These are phyloP conservation scores for Wallacemonas rigidus DNA, from an alignment of 208 protist species.

Conservation along the genomic window DNA sequence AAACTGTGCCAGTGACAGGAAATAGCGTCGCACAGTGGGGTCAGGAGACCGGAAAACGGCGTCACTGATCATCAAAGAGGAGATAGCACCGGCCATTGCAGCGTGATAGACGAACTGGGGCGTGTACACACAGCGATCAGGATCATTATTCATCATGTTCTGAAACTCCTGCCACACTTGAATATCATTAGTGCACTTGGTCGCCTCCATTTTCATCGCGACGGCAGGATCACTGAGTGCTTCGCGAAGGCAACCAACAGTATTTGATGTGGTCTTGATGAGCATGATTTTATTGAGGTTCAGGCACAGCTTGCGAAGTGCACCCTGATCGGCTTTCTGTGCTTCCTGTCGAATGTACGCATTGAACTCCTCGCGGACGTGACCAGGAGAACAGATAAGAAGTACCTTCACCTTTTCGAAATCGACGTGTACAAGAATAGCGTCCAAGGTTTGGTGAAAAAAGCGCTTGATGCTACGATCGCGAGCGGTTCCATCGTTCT, in stretches of 20 bases:
- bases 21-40: slow-evolving; percentile 86
- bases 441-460: slow-evolving; percentile 91
- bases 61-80: slow-evolving; percentile 92
- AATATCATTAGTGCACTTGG: slow-evolving; percentile 92
- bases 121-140: slow-evolving; percentile 93
- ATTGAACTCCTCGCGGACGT: slow-evolving; percentile 91
- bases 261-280: slow-evolving; percentile 86
- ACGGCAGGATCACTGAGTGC: slow-evolving; percentile 88
- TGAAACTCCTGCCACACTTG: slow-evolving; percentile 93
- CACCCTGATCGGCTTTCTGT: slow-evolving; percentile 44
- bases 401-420: slow-evolving; percentile 95
- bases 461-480: slow-evolving; percentile 93
- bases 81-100: slow-evolving; percentile 75
- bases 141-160: slow-evolving; percentile 87
- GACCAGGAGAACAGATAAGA: slow-evolving; percentile 94
- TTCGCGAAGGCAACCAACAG: slow-evolving; percentile 86
- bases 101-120: slow-evolving; percentile 87
- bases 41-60: slow-evolving; percentile 89
- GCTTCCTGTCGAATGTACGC: slow-evolving; percentile 50
- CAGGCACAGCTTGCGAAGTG: slow-evolving; percentile 65
- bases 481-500: slow-evolving; percentile 72
- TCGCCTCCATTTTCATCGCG: slow-evolving; percentile 74
- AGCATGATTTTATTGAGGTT: slow-evolving; percentile 94
- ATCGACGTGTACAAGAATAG: slow-evolving; percentile 89
- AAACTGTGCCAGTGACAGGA: slow-evolving; percentile 89